Base-by-base conservation (phyloP, 2,329 filamentous ascomycete species). In the Phoma sp. region DNA sequence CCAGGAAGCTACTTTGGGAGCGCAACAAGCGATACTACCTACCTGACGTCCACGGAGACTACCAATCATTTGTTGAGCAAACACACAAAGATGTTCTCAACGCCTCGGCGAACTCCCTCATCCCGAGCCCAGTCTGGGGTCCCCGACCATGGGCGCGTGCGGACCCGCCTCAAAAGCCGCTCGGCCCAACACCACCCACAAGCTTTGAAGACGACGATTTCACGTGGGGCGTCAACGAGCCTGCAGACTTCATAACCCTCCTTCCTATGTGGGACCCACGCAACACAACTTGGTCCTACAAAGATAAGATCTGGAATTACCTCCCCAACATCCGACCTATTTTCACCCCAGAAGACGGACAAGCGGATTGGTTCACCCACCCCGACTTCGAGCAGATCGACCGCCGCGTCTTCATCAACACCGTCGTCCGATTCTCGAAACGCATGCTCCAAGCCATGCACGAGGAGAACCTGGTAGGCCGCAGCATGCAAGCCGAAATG, bases 401-500 rank as follows among this genome's bases (percentile, higher is more conserved):
- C 6, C 90, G 94, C 7, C 88, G 94, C 22, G 88, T 90, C 36
- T 89, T 91, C 63, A 96, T 98, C 77, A 94, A 96, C 73, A 94
- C 93, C 0, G 88, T 92, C 0, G 89, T 89, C 0, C 87, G 94
- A 48, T 89, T 98, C 78, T 95, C 90, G 12, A 87, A 88, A 43
- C 86, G 86, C 41, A 85, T 97, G 43, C 82, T 98, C 13, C 80
- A 87, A 58, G 88, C 88, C 17, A 98, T 98, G 94, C 94, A 98
- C 79, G 85, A 87, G 51, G 92, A 96, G 79, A 96, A 93, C 27
- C 84, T 91, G 67, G 88, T 89, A 70, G 93, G 92, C 66, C 90
- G 96, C 75, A 90, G 91, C 61, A 96, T 95, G 80, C 96, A 96
- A 73, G 91, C 92, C 0, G 94, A 98, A 76, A 97, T 97, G 93